Evolutionary conservation across 225 moss, liverwort and hornwort species (phyloP).

Genomic region (Lunularia cruciata): DNA sequence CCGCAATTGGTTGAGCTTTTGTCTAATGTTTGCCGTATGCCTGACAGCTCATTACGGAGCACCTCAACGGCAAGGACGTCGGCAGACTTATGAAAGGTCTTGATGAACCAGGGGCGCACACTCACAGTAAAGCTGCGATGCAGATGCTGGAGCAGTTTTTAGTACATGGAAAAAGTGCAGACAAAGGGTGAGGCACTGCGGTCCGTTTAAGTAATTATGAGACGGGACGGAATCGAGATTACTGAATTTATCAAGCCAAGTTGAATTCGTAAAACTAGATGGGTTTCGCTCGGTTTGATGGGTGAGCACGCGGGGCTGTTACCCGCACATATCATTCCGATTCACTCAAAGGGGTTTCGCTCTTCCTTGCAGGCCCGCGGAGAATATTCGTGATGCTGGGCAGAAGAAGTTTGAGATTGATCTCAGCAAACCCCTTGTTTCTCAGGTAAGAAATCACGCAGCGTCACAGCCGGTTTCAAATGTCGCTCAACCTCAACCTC

Average conservation of each 20-base stretch:
- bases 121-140: slow-evolving; percentile 41
- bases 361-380: not conserved
- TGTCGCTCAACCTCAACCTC: too few species aligned
- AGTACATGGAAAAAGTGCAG: not conserved
- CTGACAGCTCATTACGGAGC: slow-evolving; percentile 35
- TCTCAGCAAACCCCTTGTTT: slow-evolving; percentile 49
- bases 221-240: not conserved
- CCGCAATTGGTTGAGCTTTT: not conserved
- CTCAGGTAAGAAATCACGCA: slow-evolving; percentile 29
- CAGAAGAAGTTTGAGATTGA: slow-evolving; percentile 40
- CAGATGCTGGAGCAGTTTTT: slow-evolving; percentile 39
- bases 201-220: not conserved
- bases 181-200: slow-evolving; percentile 14
- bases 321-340: too few species aligned
- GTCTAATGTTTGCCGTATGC: slow-evolving; percentile 8
- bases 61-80: slow-evolving; percentile 31
- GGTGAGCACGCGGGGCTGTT: too few species aligned
- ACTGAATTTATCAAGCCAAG: not conserved
- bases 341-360: too few species aligned
- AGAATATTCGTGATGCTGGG: not conserved
- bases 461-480: too few species aligned
- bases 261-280: too few species aligned
- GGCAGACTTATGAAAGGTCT: slow-evolving; percentile 40
- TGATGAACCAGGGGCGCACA: slow-evolving; percentile 32
- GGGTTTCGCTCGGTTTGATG: too few species aligned